phyloP scores from a whole-genome alignment of 495 filamentous ascomycete species.

The Pyrenula massariospora region DNA sequence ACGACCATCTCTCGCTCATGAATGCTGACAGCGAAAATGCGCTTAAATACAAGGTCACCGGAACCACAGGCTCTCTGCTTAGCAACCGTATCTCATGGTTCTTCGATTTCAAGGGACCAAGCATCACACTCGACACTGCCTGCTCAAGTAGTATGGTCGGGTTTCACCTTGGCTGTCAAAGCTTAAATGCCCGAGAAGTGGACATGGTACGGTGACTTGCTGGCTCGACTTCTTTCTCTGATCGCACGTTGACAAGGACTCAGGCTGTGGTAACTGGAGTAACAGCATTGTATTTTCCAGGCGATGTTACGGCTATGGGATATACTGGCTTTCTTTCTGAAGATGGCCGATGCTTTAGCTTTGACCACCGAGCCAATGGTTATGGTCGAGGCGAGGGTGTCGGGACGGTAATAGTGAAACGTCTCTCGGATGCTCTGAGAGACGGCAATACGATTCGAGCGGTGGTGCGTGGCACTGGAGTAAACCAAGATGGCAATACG shows the following conservation, averaged over 20 bases:
- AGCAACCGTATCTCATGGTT: conserved; percentile 35
- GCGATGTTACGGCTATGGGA: conserved; percentile 6
- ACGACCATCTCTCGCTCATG: conserved; percentile 13
- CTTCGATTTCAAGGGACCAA: conserved; percentile 35
- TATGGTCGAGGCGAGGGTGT: conserved; percentile 35
- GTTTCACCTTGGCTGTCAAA: conserved; percentile 27
- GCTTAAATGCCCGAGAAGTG: conserved; percentile 24
- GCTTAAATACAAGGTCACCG: conserved; percentile 20
- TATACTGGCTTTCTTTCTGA: conserved; percentile 12
- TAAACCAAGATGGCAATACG: conserved; percentile 32
- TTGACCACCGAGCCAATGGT: conserved; percentile 25
- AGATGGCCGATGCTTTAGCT: conserved; percentile 16
- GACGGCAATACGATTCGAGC: conserved; percentile 27
- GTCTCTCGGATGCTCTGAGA: conserved; percentile 20
- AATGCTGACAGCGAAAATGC: conserved; percentile 9
- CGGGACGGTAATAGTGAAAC: conserved; percentile 27
- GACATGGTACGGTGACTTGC: conserved; percentile 26
- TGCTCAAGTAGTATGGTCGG: conserved; percentile 33
- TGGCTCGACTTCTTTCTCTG: conserved; percentile 21
- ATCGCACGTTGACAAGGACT: conserved; percentile 20
- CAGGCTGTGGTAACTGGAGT: conserved; percentile 1
- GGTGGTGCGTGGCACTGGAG: conserved; percentile 26
- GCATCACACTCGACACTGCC: conserved; percentile 36
- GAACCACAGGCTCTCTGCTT: conserved; percentile 19
- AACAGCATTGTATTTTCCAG: conserved; percentile 7